Conservation (phyloP, 768 basidiomycete species). For the Suillus variegatus region DNA sequence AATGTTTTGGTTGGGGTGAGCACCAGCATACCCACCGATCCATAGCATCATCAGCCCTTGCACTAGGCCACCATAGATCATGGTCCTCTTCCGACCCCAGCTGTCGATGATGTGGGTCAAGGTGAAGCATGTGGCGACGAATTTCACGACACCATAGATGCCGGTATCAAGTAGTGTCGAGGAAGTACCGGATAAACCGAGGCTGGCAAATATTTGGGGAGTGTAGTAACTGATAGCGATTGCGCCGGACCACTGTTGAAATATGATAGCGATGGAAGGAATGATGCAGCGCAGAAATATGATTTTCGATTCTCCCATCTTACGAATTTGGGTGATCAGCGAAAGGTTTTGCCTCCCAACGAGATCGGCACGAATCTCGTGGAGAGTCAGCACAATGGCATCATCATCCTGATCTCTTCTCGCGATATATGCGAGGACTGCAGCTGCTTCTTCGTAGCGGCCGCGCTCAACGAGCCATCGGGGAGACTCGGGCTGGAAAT, state of each 20-base stretch:
- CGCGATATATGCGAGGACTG: conserved; percentile 31
- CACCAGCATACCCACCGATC: conserved; percentile 32
- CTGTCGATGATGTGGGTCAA: conserved; percentile 41
- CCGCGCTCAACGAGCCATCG: conserved; percentile 41
- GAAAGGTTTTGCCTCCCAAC: conserved; percentile 29
- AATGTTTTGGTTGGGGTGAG: conserved; percentile 28
- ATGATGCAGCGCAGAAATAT: conserved; percentile 34
- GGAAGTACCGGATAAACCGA: conserved; percentile 35
- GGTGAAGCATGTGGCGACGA: conserved; percentile 29
- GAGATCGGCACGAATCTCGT: conserved; percentile 38
- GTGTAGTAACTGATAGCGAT: conserved; percentile 45
- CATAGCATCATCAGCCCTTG: conserved; percentile 40
- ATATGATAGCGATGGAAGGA: conserved; percentile 33
- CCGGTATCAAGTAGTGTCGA: conserved; percentile 41
- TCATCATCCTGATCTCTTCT: conserved; percentile 26
- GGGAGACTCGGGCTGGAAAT: conserved; percentile 43
- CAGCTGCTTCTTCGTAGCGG: conserved; percentile 34
- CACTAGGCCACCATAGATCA: conserved; percentile 37
- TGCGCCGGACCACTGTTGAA: conserved; percentile 44
- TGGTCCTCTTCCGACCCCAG: conserved; percentile 38
- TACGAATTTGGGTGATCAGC: conserved; percentile 28
- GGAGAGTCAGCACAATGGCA: conserved; percentile 30
- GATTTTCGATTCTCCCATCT: conserved; percentile 34
- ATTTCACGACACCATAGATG: conserved; percentile 44
- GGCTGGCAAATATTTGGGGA: conserved; percentile 36